Conservation (phyloP, 176 grass and related monocot species). For the Aechmea fasciata region DNA sequence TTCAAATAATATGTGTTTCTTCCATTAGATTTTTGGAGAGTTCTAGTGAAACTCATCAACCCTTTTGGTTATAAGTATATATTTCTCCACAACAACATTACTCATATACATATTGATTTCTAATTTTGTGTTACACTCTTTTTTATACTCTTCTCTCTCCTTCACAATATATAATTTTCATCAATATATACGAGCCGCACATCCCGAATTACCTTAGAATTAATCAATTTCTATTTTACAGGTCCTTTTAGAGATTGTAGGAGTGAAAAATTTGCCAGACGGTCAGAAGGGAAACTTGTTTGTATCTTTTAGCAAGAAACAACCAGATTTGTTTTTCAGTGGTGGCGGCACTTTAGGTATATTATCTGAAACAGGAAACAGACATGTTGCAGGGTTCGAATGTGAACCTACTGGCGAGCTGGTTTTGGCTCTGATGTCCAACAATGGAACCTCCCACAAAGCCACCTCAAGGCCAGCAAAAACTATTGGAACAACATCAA, state of each 20-base stretch:
- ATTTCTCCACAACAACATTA: no score
- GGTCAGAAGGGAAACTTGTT: constrained; percentile 46
- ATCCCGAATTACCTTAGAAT: not conserved
- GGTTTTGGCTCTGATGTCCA: constrained; percentile 45
- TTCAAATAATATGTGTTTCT: no score
- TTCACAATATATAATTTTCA: no score
- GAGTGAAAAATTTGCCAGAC: constrained; percentile 54
- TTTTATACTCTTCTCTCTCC: no score
- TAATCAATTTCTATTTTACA: constrained; percentile 24
- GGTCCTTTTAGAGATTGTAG: constrained; percentile 87
- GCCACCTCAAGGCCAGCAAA: constrained; percentile 30
- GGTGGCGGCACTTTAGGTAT: constrained; percentile 44
- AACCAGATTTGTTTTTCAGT: constrained; percentile 55
- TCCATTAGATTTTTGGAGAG: no score
- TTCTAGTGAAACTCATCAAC: not conserved
- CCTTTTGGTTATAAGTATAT: not conserved
- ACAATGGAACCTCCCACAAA: constrained; percentile 20
- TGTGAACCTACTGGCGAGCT: constrained; percentile 74
- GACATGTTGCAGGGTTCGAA: constrained; percentile 39
- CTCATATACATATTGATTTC: no score
- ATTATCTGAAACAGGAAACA: constrained; percentile 42
- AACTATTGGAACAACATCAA: constrained; percentile 55
- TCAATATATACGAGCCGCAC: not conserved
- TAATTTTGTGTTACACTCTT: no score
- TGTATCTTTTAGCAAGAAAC: constrained; percentile 65